phyloP scores from a whole-genome alignment of 441 rosid species.

The Gossypium trilobum region DNA sequence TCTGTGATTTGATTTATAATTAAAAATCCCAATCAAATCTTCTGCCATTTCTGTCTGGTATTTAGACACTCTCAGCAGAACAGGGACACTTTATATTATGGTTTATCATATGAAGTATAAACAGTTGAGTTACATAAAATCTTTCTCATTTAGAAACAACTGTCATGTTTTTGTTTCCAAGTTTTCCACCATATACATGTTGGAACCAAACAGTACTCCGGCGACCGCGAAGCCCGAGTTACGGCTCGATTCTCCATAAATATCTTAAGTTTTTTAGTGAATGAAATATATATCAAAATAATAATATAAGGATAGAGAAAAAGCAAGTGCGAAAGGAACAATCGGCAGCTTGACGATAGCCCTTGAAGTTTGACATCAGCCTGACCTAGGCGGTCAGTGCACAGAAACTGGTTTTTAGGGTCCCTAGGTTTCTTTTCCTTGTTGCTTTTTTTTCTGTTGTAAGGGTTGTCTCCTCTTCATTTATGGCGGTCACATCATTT shows the following conservation, averaged over 20 bases:
- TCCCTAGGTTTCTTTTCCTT: not conserved
- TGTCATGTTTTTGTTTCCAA: no score
- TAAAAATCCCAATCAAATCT: not conserved
- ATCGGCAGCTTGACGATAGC: conserved; percentile 18
- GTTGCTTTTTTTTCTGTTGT: not conserved
- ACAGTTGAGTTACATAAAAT: no score
- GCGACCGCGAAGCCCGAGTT: not conserved
- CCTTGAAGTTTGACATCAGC: conserved; percentile 12
- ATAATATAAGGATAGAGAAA: not conserved
- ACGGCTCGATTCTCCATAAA: not conserved
- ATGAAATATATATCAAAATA: not conserved
- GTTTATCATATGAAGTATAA: not conserved
- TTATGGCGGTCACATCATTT: conserved; percentile 18
- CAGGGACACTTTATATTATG: not conserved
- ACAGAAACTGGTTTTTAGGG: conserved; percentile 15
- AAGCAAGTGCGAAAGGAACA: conserved; percentile 27
- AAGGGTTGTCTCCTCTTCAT: conserved; percentile 7
- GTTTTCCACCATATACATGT: no score
- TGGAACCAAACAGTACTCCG: no score
- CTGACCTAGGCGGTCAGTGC: conserved; percentile 11
- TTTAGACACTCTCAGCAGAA: not conserved
- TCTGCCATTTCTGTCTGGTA: not conserved
- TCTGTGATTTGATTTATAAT: not conserved
- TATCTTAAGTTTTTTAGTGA: not conserved
- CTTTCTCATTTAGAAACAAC: not conserved